Evolutionary conservation across 2,329 filamentous ascomycete genomes (phyloP), one percentile per base, ranked within the genome.

Genomic region (Neopestalotiopsis sp.): DNA sequence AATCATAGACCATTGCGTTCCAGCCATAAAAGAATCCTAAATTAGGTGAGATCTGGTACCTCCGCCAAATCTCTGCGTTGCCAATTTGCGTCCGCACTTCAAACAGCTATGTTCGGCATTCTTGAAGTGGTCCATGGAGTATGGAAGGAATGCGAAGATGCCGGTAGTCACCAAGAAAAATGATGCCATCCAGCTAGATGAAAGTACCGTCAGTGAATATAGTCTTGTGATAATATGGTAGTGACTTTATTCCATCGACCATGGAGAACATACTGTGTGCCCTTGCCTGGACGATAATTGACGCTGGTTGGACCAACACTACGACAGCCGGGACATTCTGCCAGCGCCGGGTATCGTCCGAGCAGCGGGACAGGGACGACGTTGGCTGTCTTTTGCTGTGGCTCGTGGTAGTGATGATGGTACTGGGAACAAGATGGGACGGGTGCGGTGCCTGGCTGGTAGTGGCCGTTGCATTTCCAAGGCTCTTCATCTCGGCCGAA

Each of bases 111-210:
- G 59, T 12, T 61, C 59, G 32, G 59, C 59, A n/a, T 61, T 61
- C 30, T 61, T 61, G 32, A 61, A 61, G 34, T 61, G 59, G 32
- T 61, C 59, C 59, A 61, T 61, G 14, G 59, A 20, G 34, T 61
- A 61, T 5, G 59, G 59, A 12, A 61, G 17, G n/a, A 61, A 40
- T 10, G n/a, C 59, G 6, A 61, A 40, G 34, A 61, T 61, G n/a
- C 59, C 59, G 2, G 59, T 61, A 12, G 30, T 61, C 5, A 61
- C 24, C 14, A 61, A 38, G 32, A 61, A 61, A 10, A 61, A 61
- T 7, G 59, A 40, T 13, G 59, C 59, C 59, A 61, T 61, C 59
- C 59, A 61, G n/a, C 59, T 59, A 4, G 5, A 10, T 38, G 10
- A 38, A 7, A 38, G 6, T 10, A 10, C 10, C 5, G n/a, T 28